Conservation (phyloP, 495 filamentous ascomycete genomes). For the Friedmanniomyces endolithicus region DNA sequence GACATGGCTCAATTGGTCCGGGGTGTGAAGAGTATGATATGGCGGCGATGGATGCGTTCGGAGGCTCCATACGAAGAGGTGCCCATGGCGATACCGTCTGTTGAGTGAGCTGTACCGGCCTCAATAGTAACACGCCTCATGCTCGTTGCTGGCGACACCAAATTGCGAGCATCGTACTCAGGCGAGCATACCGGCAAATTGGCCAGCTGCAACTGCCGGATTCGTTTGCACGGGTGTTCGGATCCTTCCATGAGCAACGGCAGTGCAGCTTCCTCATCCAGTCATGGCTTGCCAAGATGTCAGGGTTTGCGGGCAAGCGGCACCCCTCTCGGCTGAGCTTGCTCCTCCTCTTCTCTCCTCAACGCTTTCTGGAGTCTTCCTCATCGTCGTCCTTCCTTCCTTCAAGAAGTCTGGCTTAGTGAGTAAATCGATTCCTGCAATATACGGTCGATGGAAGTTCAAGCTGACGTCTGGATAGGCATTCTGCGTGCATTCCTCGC, state of each 20-base stretch:
- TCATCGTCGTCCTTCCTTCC: background rate
- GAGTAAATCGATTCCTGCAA: background rate
- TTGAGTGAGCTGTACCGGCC: too few relatives aligned
- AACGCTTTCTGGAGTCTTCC: background rate
- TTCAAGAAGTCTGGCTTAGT: background rate
- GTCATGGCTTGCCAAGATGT: background rate
- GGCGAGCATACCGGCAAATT: background rate
- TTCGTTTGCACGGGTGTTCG: background rate
- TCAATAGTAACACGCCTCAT: too few relatives aligned
- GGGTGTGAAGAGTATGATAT: too few relatives aligned
- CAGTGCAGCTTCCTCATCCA: background rate
- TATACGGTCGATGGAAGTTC: background rate
- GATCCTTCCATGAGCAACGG: background rate
- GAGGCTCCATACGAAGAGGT: too few relatives aligned
- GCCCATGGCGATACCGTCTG: too few relatives aligned
- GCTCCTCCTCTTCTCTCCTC: background rate
- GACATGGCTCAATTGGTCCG: too few relatives aligned
- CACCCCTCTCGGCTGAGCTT: background rate
- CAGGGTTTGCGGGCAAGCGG: background rate
- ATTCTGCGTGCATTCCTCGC: background rate
- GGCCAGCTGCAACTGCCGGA: background rate
- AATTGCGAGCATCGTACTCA: background rate
- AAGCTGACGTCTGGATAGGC: background rate
- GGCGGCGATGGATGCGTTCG: too few relatives aligned
- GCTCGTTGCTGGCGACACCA: too few relatives aligned